Conservation (phyloP, 2,329 filamentous ascomycete species). For the Macrophomina phaseolina region DNA sequence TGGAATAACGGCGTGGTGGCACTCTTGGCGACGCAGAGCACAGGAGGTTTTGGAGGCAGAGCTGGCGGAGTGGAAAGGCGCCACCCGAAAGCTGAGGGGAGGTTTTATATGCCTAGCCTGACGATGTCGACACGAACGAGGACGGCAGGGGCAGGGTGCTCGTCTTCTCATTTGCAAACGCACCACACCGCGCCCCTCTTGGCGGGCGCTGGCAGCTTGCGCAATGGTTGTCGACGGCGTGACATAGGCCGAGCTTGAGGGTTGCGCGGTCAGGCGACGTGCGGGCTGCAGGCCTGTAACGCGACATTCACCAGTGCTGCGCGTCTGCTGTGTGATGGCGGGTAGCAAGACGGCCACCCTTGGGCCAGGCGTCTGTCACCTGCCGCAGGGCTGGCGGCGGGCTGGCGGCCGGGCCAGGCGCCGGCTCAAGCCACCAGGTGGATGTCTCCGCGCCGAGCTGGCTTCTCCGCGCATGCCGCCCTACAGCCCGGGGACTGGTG, state of each 20-base stretch:
- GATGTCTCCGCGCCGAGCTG: conserved; percentile 6
- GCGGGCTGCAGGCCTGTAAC: conserved; percentile 19
- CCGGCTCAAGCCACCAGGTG: conserved; percentile 16
- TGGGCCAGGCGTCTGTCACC: conserved; percentile 21
- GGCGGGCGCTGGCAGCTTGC: conserved; percentile 18
- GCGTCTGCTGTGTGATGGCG: conserved; percentile 13
- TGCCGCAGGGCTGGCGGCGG: conserved; percentile 25
- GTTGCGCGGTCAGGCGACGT: conserved; percentile 25
- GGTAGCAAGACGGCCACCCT: neutral
- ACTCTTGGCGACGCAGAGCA: conserved; percentile 21
- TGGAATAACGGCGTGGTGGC: conserved; percentile 23
- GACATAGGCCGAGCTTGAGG: conserved; percentile 16
- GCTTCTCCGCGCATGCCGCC: conserved; percentile 10
- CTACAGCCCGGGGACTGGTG: conserved; percentile 1
- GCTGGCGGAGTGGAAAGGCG: conserved; percentile 2
- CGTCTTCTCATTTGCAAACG: conserved; percentile 6
- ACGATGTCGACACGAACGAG: neutral
- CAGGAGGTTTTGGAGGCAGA: conserved; percentile 3
- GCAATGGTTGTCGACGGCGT: conserved; percentile 11
- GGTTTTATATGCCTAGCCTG: conserved; percentile 8
- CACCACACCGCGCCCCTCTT: conserved; percentile 1
- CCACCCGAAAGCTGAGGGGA: neutral
- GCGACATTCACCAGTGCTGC: conserved; percentile 7
- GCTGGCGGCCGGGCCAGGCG: conserved; percentile 22
- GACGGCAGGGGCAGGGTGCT: neutral